phyloP scores from a whole-genome alignment of 768 basidiomycete genomes.

The Mycena chlorophos region DNA sequence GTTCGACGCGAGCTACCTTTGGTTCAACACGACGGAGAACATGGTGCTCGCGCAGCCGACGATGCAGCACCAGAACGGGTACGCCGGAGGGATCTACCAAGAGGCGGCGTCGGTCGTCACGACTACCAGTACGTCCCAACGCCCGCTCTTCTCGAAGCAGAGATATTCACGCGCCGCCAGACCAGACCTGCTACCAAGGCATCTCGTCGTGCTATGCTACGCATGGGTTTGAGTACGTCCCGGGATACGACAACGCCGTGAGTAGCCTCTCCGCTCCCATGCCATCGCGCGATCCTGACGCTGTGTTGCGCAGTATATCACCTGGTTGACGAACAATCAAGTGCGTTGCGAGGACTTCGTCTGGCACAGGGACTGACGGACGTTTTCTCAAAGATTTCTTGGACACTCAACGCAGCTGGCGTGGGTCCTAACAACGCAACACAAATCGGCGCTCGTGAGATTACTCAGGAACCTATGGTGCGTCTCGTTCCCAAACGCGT shows the following conservation, averaged over 20 bases:
- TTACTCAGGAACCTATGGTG: slow-evolving; percentile 76
- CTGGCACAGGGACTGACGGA: too few relatives aligned
- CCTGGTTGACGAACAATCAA: slow-evolving; percentile 63
- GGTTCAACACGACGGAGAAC: slow-evolving; percentile 63
- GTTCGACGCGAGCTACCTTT: slow-evolving; percentile 53
- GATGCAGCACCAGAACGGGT: slow-evolving; percentile 58
- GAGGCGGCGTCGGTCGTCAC: slow-evolving; percentile 79
- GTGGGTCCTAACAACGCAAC: slow-evolving; percentile 51
- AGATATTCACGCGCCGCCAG: neutral
- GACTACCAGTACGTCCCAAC: slow-evolving; percentile 46
- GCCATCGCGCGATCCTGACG: slow-evolving; percentile 16
- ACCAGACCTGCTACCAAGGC: slow-evolving; percentile 49
- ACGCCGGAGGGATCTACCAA: slow-evolving; percentile 75
- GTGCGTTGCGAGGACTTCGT: too few relatives aligned
- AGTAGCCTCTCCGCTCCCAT: slow-evolving; percentile 31
- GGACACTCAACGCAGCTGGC: slow-evolving; percentile 55
- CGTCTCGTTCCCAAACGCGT: too few relatives aligned
- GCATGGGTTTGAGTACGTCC: slow-evolving; percentile 60
- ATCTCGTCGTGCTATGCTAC: slow-evolving; percentile 43
- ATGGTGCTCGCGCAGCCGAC: slow-evolving; percentile 53
- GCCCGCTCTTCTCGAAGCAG: slow-evolving; percentile 17
- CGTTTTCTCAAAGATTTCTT: too few relatives aligned
- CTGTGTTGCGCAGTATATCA: slow-evolving; percentile 51
- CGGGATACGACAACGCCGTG: slow-evolving; percentile 42
- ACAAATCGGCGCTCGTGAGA: slow-evolving; percentile 55